Base-by-base conservation (phyloP, 805 yeast species). In the Kazachstania viticola region DNA sequence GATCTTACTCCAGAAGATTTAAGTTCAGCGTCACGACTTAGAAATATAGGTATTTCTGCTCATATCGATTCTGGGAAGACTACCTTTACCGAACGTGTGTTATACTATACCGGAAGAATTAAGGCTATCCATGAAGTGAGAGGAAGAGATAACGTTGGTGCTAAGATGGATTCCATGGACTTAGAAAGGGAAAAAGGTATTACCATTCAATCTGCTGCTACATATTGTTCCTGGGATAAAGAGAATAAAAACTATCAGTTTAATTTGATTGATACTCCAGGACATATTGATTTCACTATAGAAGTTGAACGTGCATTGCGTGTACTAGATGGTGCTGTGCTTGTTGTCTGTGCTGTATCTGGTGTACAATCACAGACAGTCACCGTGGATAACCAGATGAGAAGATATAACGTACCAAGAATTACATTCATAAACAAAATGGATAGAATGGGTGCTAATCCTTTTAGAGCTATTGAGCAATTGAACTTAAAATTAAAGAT, bases 331-430 rank as follows among this genome's bases (percentile, higher is more conserved):
- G 98, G 98, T 85, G 97, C 98, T 63, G 76, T 88, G 62, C 97
- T 88, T 57, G 98, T 88, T 56, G 97, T 88, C 62, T 97, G 91
- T 71, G 79, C 94, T 71, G 87, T 88, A 65, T 97, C 91, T 71
- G 98, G 98, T 87, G 98, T 88, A 62, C 91, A 97, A 79, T 97
- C 91, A 64, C 98, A 88, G 76, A 88, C 98, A 61, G 98, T 91
- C 75, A 88, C 98, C 63, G 98, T 88, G 98, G 98, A 91, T 59
- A 79, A 98, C 55, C 99, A 91, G 65, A 91, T 91, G 98, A 76
- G 94, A 49, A 78, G 98, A 56, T 91, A 91, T 62, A 85, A 91
- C 54, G 95, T 91, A 51, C 98, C 98, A 33, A 73, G 98, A 53
- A 71, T 91, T 32, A 88, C 98, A 8, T 91, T 91, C 52, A 81